These are phyloP conservation scores for Podospora appendiculata DNA, from an alignment of 495 filamentous ascomycete species.

Conservation along the genomic window DNA sequence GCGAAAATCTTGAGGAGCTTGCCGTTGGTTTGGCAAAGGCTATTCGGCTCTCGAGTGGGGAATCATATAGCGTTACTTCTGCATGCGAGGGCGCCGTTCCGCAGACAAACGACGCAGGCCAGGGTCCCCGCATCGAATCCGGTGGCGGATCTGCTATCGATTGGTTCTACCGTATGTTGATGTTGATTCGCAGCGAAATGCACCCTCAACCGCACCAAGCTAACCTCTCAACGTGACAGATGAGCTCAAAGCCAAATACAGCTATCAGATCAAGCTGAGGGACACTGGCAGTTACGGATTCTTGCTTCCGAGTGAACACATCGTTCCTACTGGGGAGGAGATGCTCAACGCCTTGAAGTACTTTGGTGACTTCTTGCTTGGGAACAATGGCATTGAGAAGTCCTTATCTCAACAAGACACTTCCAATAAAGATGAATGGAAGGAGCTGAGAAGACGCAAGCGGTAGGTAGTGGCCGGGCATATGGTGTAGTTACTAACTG, in stretches of 20 bases:
- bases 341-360: constrained; percentile 72
- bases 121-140: constrained; percentile 44
- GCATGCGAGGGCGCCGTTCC: constrained; percentile 78
- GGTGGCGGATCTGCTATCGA: constrained; percentile 84
- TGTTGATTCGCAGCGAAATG: no score
- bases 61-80: constrained; percentile 71
- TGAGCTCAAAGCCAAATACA: constrained; percentile 69
- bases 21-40: constrained; percentile 85
- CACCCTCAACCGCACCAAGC: no score
- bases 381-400: constrained; percentile 51
- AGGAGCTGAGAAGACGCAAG: constrained; percentile 16
- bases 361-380: constrained; percentile 68
- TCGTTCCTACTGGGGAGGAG: constrained; percentile 85
- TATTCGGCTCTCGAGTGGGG: constrained; percentile 67
- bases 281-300: constrained; percentile 95
- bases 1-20: constrained; percentile 87
- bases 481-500: no score
- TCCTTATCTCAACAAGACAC: constrained; percentile 1
- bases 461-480: constrained; percentile 1
- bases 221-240: constrained; percentile 22
- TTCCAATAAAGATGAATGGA: constrained; percentile 1
- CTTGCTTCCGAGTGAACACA: constrained; percentile 77
- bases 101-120: constrained; percentile 21
- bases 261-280: constrained; percentile 90
- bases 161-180: constrained; percentile 70